phyloP scores from a whole-genome alignment of 768 basidiomycete species.

The Leccinellum albellum region DNA sequence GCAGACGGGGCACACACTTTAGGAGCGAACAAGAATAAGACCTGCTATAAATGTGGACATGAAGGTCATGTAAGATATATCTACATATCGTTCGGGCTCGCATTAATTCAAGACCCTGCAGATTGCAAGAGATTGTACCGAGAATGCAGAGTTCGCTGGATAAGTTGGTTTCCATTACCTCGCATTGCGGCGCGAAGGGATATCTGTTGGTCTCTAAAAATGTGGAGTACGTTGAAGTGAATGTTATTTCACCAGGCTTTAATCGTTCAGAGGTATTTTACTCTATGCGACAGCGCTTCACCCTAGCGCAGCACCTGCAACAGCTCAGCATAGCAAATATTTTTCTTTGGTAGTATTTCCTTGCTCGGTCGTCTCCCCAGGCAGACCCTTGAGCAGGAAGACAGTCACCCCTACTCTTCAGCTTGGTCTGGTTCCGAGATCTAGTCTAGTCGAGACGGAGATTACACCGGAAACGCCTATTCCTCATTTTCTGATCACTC shows the following conservation, averaged over 20 bases:
- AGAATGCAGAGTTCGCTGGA: conserved; percentile 47
- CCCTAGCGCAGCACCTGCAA: neutral
- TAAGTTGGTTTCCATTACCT: conserved; percentile 28
- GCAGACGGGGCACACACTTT: conserved; percentile 40
- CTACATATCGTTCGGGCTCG: neutral
- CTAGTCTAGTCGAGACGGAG: conserved; percentile 12
- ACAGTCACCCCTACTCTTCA: too few relatives aligned
- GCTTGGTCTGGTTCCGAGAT: neutral
- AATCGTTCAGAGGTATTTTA: neutral
- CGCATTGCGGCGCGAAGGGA: conserved; percentile 6
- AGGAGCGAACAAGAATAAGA: conserved; percentile 62
- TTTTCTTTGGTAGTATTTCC: neutral
- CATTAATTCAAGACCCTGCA: conserved; percentile 23
- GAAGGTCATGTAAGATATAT: conserved; percentile 74
- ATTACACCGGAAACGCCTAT: conserved; percentile 16
- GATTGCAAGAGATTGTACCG: conserved; percentile 67
- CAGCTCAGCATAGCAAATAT: neutral
- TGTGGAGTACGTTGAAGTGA: conserved; percentile 13
- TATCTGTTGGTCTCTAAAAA: conserved; percentile 18
- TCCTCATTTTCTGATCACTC: neutral
- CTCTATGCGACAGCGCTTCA: neutral
- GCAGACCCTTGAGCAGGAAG: too few relatives aligned
- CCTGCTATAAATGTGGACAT: conserved; percentile 85
- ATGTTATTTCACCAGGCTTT: conserved; percentile 10
- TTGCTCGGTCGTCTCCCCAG: too few relatives aligned